Base-by-base conservation (phyloP, 768 basidiomycete species). In the Filobasidium floriforme region DNA sequence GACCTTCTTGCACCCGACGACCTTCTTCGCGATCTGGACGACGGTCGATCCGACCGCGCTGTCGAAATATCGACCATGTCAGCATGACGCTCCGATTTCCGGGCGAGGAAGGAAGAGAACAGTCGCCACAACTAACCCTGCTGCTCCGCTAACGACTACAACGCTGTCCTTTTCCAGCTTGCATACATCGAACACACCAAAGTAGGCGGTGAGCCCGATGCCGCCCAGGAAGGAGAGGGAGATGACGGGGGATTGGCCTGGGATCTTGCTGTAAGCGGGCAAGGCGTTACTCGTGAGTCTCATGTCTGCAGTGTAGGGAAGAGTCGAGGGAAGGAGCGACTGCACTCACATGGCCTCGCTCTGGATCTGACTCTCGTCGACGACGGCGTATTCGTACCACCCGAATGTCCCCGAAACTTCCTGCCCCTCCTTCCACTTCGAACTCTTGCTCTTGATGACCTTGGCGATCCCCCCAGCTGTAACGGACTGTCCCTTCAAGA, bases 101-200 rank as follows among this genome's bases (percentile, higher is more conserved):
- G 9, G 9, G 32, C 4, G 32, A 9, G 32, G 9, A 37, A 37
- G 9, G 11, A 63, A 26, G 57, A 1, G 40, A 26, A 11, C 28
- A 41, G 10, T 63, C 2, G 37, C 7, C 19, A 22, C 0, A 4
- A 63, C 71, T 66, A 46, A 73, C 65, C 77, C 77, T 1, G 77
- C 77, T 7, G 76, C 77, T 26, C 76, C 76, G 0, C 70, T 72
- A 26, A 79, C 68, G 60, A 76, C 69, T 19, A 79, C 63, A 0
- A 68, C 70, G 46, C 73, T 59, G 14, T 72, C 73, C 14, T 60
- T 49, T 54, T 75, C 73, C 64, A 76, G 52, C 10, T 73, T 32
- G 41, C 71, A 71, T 49, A 73, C 69, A 24, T 67, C 62, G 61
- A 69, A 66, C 0, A 70, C 66, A 0, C 74, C 75, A 19, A 62